Evolutionary conservation across 2,329 filamentous ascomycete species (phyloP).

Genomic region (Ophiocordyceps polyrhachis-furcata): DNA sequence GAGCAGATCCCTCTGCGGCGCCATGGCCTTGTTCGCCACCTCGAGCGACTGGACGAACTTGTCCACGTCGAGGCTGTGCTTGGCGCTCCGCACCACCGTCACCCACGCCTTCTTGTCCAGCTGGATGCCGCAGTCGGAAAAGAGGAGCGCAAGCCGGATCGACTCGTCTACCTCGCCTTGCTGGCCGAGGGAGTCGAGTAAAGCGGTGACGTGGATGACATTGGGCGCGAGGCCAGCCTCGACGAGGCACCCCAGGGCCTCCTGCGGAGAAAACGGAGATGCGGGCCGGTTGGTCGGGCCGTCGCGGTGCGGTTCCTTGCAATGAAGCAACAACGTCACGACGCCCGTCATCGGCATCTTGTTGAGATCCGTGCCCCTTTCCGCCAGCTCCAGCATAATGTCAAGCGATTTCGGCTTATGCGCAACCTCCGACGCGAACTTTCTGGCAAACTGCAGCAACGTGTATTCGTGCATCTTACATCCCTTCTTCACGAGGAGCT

Average conservation of each 20-base stretch:
- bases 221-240: conserved; percentile 45
- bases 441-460: conserved; percentile 26
- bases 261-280: conserved; percentile 11
- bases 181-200: conserved; percentile 53
- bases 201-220: conserved; percentile 41
- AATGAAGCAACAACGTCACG: conserved; percentile 39
- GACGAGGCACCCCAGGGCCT: conserved; percentile 25
- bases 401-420: conserved; percentile 25
- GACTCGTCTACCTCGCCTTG: conserved; percentile 19
- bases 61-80: conserved; percentile 31
- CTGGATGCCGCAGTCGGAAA: conserved; percentile 26
- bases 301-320: conserved; percentile 7
- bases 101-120: conserved; percentile 50
- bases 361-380: conserved; percentile 24
- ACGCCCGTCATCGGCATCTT: conserved; percentile 28
- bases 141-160: conserved; percentile 14
- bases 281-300: conserved; percentile 5
- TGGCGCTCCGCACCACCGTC: conserved; percentile 53
- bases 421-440: conserved; percentile 19
- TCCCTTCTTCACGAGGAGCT: conserved; percentile 10
- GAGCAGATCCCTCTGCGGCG: conserved; percentile 15
- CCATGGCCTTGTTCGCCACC: conserved; percentile 28
- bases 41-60: conserved; percentile 25
- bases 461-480: conserved; percentile 23
- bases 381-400: conserved; percentile 19